Evolutionary conservation across 805 yeast species (phyloP), one percentile per base, ranked within the genome.

Genomic region (Saturnispora kantuleensis): DNA sequence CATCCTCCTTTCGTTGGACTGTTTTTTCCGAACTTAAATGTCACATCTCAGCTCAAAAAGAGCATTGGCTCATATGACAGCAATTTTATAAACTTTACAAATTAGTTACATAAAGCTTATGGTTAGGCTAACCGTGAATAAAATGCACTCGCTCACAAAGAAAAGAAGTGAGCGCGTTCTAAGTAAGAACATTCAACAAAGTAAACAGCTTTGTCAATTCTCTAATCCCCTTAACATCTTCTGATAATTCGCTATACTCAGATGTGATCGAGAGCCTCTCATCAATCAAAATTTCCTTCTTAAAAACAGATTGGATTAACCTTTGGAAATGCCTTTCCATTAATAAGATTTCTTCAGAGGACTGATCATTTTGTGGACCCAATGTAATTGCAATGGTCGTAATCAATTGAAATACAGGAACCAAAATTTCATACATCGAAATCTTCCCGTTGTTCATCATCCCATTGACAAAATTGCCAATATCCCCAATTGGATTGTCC

Each of bases 361-460:
- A 78, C 1, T 74, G 69, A 47, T 68, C 71, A 59, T 85, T 85
- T 36, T 80, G 78, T 4, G 89, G 80, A 0, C 96, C 95, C 68
- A 84, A 74, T 2, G 94, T 76, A 9, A 88, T 65, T 4, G 83
- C 63, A 7, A 84, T 66, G 0, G 94, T 78, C 9, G 78, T 62
- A 3, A 86, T 67, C 39, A 87, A 64, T 54, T 84, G 95, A 59
- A 86, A 82, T 2, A 81, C 67, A 0, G 95, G 93, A 31, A 81
- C 71, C 35, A 84, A 67, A 15, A 84, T 64, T 47, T 84, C 94
- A 56, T 76, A 79, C 41, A 76, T 67, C 0, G 88, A 78, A 4
- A 82, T 59, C 6, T 43, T 37, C 8, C 55, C 57, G 29, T 5
- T 13, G 36, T 2, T 42, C 30, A 37, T 36, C 1, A 48, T 51